These are phyloP conservation scores for Yamadazyma spencermartinsiae DNA, from an alignment of 1,139 yeast genomes.

Conservation along the genomic window DNA sequence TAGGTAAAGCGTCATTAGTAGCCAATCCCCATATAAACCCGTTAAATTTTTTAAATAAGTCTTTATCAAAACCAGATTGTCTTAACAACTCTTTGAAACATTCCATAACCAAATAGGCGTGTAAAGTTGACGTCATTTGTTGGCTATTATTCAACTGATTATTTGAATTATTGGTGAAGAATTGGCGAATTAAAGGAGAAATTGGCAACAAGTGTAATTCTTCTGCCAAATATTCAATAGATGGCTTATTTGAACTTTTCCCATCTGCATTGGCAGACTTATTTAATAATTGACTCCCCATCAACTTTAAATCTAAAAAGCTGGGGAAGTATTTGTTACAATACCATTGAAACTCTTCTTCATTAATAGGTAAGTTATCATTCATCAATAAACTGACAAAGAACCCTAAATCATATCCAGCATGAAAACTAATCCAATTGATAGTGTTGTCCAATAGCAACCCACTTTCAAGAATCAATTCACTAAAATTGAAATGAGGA, in stretches of 20 bases:
- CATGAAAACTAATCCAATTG: slow-evolving; percentile 90
- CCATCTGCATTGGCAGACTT: slow-evolving; percentile 21
- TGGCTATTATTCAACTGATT: slow-evolving; percentile 35
- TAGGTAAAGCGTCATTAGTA: slow-evolving; percentile 16
- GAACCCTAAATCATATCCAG: slow-evolving; percentile 95
- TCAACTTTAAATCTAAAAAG: slow-evolving; percentile 78
- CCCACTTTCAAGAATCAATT: slow-evolving; percentile 83
- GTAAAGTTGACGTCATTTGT: slow-evolving; percentile 48
- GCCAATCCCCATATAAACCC: slow-evolving; percentile 59
- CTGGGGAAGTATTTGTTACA: slow-evolving; percentile 75
- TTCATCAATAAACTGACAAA: slow-evolving; percentile 76
- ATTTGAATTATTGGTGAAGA: slow-evolving; percentile 38
- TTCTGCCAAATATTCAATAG: slow-evolving; percentile 54
- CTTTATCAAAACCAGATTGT: slow-evolving; percentile 36
- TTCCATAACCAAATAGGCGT: slow-evolving; percentile 57
- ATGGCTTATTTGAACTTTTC: slow-evolving; percentile 37
- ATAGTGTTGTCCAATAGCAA: slow-evolving; percentile 69
- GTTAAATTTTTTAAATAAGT: slow-evolving; percentile 42
- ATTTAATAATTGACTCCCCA: slow-evolving; percentile 56
- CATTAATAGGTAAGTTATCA: slow-evolving; percentile 76
- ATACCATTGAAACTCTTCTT: slow-evolving; percentile 75
- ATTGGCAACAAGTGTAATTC: slow-evolving; percentile 56
- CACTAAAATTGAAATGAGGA: slow-evolving; percentile 78
- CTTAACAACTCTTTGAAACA: slow-evolving; percentile 57
- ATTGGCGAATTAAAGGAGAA: slow-evolving; percentile 51